Conservation (phyloP, 306 rosid species). For the Herpetospermum pedunculosum region DNA sequence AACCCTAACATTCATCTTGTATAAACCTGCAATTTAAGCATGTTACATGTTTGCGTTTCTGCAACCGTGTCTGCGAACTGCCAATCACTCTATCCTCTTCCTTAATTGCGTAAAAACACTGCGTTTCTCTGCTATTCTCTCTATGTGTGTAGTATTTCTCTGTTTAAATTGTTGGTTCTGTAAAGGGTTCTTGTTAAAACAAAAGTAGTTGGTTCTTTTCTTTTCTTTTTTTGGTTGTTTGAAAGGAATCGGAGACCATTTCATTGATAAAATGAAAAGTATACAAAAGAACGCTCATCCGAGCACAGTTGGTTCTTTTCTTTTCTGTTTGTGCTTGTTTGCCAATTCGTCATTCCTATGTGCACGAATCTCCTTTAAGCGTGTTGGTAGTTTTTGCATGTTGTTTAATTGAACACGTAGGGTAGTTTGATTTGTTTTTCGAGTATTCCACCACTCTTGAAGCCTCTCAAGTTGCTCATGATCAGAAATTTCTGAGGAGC, state of each 20-base stretch:
- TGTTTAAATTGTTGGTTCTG: neutral
- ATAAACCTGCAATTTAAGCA: neutral
- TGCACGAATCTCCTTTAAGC: neutral
- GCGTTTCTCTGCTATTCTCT: neutral
- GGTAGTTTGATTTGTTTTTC: neutral
- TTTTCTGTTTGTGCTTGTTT: neutral
- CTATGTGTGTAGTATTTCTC: neutral
- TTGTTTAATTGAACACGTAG: neutral
- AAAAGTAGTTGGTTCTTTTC: too few species aligned
- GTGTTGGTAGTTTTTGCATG: neutral
- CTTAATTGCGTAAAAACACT: neutral
- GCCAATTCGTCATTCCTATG: neutral
- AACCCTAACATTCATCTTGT: conserved; percentile 4
- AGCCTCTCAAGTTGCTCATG: conserved; percentile 14
- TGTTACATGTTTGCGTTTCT: neutral
- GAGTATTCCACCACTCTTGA: neutral
- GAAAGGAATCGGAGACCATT: too few species aligned
- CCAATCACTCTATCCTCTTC: neutral
- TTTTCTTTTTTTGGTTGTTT: neutral
- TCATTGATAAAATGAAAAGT: too few species aligned
- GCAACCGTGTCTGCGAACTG: neutral
- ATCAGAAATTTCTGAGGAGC: conserved; percentile 21
- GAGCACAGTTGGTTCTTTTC: too few species aligned
- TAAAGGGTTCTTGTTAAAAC: neutral
- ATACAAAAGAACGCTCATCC: too few species aligned